Conservation (phyloP, 371 early-diverging fungal genomes). For the Catenaria anguillulae region DNA sequence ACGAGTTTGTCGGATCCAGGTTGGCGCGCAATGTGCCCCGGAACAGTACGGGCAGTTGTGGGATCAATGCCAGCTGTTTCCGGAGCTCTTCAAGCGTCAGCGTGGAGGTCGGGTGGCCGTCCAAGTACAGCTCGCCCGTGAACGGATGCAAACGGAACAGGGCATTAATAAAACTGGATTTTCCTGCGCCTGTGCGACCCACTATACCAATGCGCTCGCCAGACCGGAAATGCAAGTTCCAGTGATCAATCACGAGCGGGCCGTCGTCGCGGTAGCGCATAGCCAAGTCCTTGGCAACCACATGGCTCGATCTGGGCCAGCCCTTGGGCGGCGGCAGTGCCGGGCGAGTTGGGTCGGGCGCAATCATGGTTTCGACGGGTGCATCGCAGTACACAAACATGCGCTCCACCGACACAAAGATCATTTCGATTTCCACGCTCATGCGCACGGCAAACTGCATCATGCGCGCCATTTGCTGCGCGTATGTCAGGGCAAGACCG, state of each 20-base stretch:
- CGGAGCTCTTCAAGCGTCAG: constrained; percentile 7
- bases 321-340: constrained; percentile 36
- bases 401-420: constrained; percentile 73
- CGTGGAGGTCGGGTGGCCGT: constrained; percentile 7
- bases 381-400: constrained; percentile 52
- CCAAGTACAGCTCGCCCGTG: constrained; percentile 9
- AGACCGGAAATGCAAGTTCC: constrained; percentile 41
- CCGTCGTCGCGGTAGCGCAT: constrained; percentile 48
- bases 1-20: constrained; percentile 52
- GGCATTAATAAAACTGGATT: constrained; percentile 45
- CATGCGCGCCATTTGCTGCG: constrained; percentile 15
- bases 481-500: constrained; percentile 63
- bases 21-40: constrained; percentile 61
- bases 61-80: constrained; percentile 7
- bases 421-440: constrained; percentile 67
- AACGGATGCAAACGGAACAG: constrained; percentile 56
- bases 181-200: constrained; percentile 44
- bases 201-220: constrained; percentile 48
- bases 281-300: constrained; percentile 42
- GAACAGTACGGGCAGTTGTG: constrained; percentile 41
- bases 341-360: constrained; percentile 44
- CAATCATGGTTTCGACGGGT: constrained; percentile 51
- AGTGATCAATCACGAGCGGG: constrained; percentile 47
- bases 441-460: constrained; percentile 62
- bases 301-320: constrained; percentile 59